Percentiles rank a stretch among this genome's conserved stretches.
Conservation (phyloP, 768 basidiomycete genomes). For the Tricholoma terreum region DNA sequence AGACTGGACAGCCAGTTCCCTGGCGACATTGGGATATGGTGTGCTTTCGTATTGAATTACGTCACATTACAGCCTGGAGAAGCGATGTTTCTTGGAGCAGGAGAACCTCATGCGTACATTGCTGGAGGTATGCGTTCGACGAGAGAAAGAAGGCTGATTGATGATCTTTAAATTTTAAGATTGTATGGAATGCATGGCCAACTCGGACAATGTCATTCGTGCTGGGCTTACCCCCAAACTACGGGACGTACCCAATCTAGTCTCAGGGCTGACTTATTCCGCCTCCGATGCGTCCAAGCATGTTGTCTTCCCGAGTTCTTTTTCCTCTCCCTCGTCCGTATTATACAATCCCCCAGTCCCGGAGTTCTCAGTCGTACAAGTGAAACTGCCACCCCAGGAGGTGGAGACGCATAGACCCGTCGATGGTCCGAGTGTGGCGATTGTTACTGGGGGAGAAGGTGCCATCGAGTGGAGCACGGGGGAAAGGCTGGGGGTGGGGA, state of each 20-base stretch:
- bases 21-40: constrained; percentile 90
- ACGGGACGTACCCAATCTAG: constrained; percentile 88
- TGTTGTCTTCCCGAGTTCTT: constrained; percentile 57
- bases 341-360: constrained; percentile 91
- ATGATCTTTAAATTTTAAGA: constrained; percentile 44
- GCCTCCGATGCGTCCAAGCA: constrained; percentile 69
- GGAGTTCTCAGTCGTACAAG: constrained; percentile 85
- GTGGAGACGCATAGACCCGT: constrained; percentile 58
- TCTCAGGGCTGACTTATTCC: constrained; percentile 82
- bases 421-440: constrained; percentile 80
- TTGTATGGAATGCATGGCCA: constrained; percentile 99
- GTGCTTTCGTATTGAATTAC: constrained; percentile 86
- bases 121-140: constrained; percentile 67
- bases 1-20: constrained; percentile 74
- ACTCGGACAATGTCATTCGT: constrained; percentile 97
- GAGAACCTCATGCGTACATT: constrained; percentile 96
- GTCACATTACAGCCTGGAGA: constrained; percentile 77
- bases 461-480: constrained; percentile 46
- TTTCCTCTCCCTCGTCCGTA: constrained; percentile 26
- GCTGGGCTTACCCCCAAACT: constrained; percentile 97
- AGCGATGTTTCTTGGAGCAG: constrained; percentile 92
- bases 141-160: not conserved
- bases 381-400: constrained; percentile 43
- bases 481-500: constrained; percentile 37
- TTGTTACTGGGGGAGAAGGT: constrained; percentile 72